These are phyloP conservation scores for Scleromitrula shiraiana DNA, from an alignment of 2,329 filamentous ascomycete species.

Conservation along the genomic window DNA sequence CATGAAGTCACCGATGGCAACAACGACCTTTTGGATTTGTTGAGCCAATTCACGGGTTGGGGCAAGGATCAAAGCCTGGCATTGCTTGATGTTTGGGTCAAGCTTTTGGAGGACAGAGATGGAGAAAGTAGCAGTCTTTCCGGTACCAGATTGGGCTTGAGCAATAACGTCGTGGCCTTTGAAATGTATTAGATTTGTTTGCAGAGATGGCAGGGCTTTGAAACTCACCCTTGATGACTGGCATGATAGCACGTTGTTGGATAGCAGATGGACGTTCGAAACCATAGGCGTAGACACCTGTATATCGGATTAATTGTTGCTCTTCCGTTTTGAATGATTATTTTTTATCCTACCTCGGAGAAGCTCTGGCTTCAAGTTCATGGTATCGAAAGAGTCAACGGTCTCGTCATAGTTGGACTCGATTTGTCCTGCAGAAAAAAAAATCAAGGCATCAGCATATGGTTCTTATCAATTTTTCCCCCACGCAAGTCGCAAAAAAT, in stretches of 20 bases:
- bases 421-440: conserved; percentile 69
- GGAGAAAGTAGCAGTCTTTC: conserved; percentile 99
- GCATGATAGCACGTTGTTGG: conserved; percentile 99
- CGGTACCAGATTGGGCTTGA: conserved; percentile 98
- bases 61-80: conserved; percentile 96
- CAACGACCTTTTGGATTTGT: conserved; percentile 99
- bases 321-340: conserved; percentile 8
- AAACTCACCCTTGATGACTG: conserved; percentile 91
- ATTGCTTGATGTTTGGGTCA: conserved; percentile 87
- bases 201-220: conserved; percentile 2
- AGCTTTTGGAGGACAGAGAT: conserved; percentile 99
- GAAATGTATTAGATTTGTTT: conserved; percentile 17
- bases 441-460: conserved; percentile 6
- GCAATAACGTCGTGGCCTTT: conserved; percentile 96
- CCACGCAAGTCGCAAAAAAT: neutral
- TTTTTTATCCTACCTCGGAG: conserved; percentile 65
- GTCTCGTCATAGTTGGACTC: conserved; percentile 99
- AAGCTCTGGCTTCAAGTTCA: conserved; percentile 95
- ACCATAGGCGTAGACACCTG: conserved; percentile 95
- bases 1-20: conserved; percentile 99
- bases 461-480: neutral
- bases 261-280: conserved; percentile 99
- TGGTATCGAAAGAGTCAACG: conserved; percentile 97
- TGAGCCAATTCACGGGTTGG: conserved; percentile 97
- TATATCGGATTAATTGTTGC: conserved; percentile 18